phyloP scores from a whole-genome alignment of 345 rosid genomes.

The Eucalyptus urophylla region DNA sequence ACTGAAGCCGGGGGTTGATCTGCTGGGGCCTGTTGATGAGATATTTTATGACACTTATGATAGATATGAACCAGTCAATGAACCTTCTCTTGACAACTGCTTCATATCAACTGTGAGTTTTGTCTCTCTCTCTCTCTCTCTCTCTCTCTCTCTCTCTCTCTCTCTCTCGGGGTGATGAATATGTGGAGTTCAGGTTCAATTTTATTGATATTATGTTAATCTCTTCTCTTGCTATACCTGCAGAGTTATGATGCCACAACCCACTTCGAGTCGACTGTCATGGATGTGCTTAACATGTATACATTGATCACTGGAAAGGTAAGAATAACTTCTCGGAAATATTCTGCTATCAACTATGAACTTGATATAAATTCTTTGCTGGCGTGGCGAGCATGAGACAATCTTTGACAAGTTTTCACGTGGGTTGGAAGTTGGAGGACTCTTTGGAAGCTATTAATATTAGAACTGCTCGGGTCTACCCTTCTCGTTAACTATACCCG shows the following conservation, averaged over 20 bases:
- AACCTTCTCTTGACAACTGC: slow-evolving; percentile 81
- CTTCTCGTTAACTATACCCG: not conserved
- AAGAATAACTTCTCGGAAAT: not conserved
- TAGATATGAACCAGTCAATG: slow-evolving; percentile 79
- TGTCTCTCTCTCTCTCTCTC: not conserved
- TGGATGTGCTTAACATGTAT: slow-evolving; percentile 87
- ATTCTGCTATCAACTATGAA: not conserved
- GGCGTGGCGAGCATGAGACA: not conserved
- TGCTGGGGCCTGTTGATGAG: slow-evolving; percentile 81
- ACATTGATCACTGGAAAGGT: slow-evolving; percentile 97
- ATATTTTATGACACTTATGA: slow-evolving; percentile 72
- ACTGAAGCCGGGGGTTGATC: slow-evolving; percentile 77
- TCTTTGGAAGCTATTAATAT: not conserved
- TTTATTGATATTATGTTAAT: not conserved
- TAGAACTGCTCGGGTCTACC: not conserved
- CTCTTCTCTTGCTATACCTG: not conserved
- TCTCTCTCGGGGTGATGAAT: not conserved
- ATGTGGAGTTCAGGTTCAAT: not conserved
- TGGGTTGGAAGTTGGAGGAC: not conserved
- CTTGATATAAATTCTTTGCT: not conserved
- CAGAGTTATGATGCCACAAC: slow-evolving; percentile 99
- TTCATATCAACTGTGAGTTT: slow-evolving; percentile 76
- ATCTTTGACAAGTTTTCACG: not conserved
- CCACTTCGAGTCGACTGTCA: slow-evolving; percentile 87
- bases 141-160: not conserved